Percentiles rank a stretch among this genome's conserved stretches.
Evolutionary conservation across 1,284 basidiomycete species (phyloP).

Genomic region (Apiotrichum brassicae): DNA sequence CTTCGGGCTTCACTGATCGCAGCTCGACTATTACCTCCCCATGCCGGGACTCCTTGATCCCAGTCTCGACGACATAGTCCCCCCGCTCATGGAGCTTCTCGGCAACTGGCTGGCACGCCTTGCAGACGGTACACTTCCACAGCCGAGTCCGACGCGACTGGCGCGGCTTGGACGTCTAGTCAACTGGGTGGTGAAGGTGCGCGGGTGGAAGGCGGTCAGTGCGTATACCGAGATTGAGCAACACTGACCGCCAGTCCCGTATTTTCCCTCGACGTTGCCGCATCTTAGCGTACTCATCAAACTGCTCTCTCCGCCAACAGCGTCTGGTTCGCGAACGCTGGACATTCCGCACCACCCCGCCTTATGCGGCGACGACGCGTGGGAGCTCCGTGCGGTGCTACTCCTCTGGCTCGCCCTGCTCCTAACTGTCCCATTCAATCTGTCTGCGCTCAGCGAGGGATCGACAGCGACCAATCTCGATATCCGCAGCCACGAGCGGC

Average conservation of each 20-base stretch:
- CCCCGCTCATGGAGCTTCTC: conserved; percentile 66
- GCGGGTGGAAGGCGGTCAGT: conserved; percentile 92
- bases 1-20: background rate
- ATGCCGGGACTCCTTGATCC: conserved; percentile 93
- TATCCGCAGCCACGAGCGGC: conserved; percentile 62
- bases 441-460: conserved; percentile 60
- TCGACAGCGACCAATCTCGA: conserved; percentile 49
- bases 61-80: conserved; percentile 75
- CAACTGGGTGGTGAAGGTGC: conserved; percentile 78
- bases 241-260: conserved; percentile 57
- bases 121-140: background rate
- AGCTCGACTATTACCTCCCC: conserved; percentile 90
- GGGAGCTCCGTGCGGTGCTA: conserved; percentile 77
- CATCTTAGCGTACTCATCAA: conserved; percentile 71
- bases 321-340: background rate
- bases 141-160: conserved; percentile 48
- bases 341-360: conserved; percentile 41
- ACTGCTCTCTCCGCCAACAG: conserved; percentile 54
- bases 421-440: conserved; percentile 87
- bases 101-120: conserved; percentile 53
- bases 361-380: conserved; percentile 46
- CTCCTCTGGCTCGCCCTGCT: conserved; percentile 91
- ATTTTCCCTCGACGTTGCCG: conserved; percentile 81
- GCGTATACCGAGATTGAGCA: conserved; percentile 39
- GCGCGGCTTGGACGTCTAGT: conserved; percentile 60